Evolutionary conservation across 192 early-diverging fungal species (phyloP), one percentile per base, ranked within the genome.

Genomic region (Rhizoclosmatium globosum): DNA sequence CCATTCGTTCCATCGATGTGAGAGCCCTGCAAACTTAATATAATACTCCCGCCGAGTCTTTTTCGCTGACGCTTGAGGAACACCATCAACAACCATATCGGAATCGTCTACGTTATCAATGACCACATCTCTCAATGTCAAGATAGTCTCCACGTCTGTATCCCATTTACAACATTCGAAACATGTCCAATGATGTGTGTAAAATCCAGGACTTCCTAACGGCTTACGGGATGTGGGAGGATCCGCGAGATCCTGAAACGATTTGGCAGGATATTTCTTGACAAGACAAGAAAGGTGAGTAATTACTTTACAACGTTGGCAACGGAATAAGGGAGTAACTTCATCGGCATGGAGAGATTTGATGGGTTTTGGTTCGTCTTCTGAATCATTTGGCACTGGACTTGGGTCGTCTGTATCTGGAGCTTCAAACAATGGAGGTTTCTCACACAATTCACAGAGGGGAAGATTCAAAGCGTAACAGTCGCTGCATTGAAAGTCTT

Each of bases 1-100:
- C 85, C 87, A 88, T n/a, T 56, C 73, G 71, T 79, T 78, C 47
- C 83, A 77, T 19, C 80, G 78, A 71, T 86, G 74, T 15, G 84
- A 81, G 4, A 59, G 53, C 21, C 68, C 56, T 64, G 13, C 57
- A 64, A 83, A 88, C 66, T 88, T 88, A 11, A 88, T 78, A 56
- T 74, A 87, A 75, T 78, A 87, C 58, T 88, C 86, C 3, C 82
- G 68, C 39, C 41, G 4, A 9, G 38, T 43, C 31, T 15, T 44
- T 71, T 21, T 45, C 3, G 17, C 23, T 43, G 47, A 7, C 1
- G 21, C 6, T 59, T 15, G n/a, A 13, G 43, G 9, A 13, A 31
- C 13, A n/a, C 23, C 46, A 44, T 3, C 66, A 43, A 59, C 64
- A 57, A 45, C 47, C 38, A 23, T 53, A 61, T 41, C 71, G 42